Evolutionary conservation across 495 filamentous ascomycete genomes (phyloP), one percentile per base, ranked within the genome.

Genomic region (Astrothelium macrocarpum): DNA sequence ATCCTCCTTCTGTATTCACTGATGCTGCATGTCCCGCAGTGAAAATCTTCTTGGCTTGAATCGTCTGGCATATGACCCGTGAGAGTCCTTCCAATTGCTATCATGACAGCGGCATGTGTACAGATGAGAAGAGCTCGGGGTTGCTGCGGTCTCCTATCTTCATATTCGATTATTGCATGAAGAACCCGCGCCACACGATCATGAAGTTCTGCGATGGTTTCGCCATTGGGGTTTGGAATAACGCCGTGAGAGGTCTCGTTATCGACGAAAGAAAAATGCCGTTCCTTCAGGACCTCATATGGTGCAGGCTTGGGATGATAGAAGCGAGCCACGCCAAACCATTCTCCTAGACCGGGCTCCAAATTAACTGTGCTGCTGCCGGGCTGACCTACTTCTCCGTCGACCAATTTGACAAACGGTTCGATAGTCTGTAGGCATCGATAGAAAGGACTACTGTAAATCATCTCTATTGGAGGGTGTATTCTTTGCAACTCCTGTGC

Each of bases 401-500:
- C 69, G 59, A 61, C 60, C 39, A 60, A 66, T 34, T 70, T 63
- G 12, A 89, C 81, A 26, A 84, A 82, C 0, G 92, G 91, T 42
- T 77, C 76, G 46, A 97, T 82, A 0, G 94, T 97, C 74, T 97
- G 90, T 23, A 97, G 77, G 72, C 94, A 98, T 61, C 94, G 84
- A 74, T 95, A 97, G 71, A 92, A 97, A 16, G 91, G 90, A 65
- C 86, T 90, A 16, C 81, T 86, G 78, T 96, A 97, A 68, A 97
- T 77, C 61, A 84, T 80, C 28, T 91, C 87, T 59, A 89, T 79
- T 36, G 86, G 81, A 12, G 90, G 87, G 26, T 85, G 72, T 3
- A 87, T 70, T 2, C 72, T 72, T n/a, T 73, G 49, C 28, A 97
- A 75, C 53, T 90, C 80, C 2, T 74, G 75, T 11, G 84, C 89